Evolutionary conservation across 73 alveolate species (phyloP).

Genomic region (Paramecium octaurelia): DNA sequence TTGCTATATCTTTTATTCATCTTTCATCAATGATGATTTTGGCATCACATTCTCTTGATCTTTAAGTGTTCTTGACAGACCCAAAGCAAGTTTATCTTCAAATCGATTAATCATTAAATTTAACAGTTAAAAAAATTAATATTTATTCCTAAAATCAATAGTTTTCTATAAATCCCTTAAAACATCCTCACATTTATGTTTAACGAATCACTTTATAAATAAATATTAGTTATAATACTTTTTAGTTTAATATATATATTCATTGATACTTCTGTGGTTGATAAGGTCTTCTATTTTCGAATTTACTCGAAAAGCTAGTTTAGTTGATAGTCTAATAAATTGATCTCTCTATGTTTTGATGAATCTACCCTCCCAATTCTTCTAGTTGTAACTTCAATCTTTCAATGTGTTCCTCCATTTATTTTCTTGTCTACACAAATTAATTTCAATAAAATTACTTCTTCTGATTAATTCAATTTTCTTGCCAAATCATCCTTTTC

Average conservation of each 20-base stretch:
- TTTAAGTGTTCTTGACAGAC: background rate
- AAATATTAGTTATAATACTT: background rate
- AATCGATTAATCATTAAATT: background rate
- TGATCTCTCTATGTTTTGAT: slow-evolving; percentile 11
- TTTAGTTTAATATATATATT: background rate
- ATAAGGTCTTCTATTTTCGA: background rate
- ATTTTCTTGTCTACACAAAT: background rate
- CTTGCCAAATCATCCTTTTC: background rate
- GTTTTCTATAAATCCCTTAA: background rate
- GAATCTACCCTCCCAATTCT: slow-evolving; percentile 25
- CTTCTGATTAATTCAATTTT: background rate
- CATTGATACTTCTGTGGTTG: background rate
- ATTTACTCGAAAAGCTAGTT: background rate
- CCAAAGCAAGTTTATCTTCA: slow-evolving; percentile 3
- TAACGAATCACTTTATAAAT: background rate
- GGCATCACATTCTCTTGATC: background rate
- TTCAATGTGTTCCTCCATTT: slow-evolving; percentile 35
- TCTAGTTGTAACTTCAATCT: slow-evolving; percentile 2
- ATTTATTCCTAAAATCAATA: background rate
- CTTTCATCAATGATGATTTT: background rate
- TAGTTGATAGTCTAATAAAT: slow-evolving; percentile 8
- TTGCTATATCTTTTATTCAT: background rate
- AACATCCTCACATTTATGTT: background rate
- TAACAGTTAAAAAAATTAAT: background rate
- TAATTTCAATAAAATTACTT: background rate